phyloP scores from a whole-genome alignment of 805 yeast species.

The Yarrowia sp. region DNA sequence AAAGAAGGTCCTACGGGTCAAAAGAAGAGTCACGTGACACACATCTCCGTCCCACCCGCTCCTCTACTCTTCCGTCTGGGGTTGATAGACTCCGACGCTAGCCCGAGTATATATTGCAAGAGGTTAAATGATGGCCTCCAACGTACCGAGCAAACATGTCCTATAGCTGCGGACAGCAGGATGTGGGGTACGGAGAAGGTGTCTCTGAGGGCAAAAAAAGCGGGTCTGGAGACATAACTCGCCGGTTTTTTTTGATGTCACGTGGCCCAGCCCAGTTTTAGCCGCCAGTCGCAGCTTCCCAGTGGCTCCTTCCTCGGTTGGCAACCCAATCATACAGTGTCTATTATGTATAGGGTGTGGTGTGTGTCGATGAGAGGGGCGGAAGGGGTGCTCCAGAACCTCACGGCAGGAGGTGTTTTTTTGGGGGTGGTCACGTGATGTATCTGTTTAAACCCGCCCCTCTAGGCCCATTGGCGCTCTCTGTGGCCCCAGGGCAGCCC shows the following conservation, averaged over 20 bases:
- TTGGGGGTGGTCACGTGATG: not conserved
- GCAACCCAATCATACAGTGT: slow-evolving; percentile 16
- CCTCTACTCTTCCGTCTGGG: not conserved
- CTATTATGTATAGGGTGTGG: not conserved
- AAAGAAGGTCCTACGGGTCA: no score
- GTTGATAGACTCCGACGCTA: slow-evolving; percentile 16
- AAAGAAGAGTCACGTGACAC: not conserved
- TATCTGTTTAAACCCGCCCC: no score
- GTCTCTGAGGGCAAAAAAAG: no score
- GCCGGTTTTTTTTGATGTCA: no score
- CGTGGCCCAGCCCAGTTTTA: no score
- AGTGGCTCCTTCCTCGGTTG: not conserved
- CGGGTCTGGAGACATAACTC: no score
- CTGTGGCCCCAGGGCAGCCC: no score
- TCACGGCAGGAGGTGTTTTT: no score
- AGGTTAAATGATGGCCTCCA: slow-evolving; percentile 11
- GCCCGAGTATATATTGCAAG: slow-evolving; percentile 14
- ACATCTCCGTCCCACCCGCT: not conserved
- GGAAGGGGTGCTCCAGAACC: not conserved
- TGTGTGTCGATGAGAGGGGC: not conserved
- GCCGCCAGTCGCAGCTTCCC: not conserved
- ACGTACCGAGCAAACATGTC: slow-evolving; percentile 5
- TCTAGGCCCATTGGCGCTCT: no score
- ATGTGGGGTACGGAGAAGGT: not conserved
- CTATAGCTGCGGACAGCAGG: not conserved